Percentiles rank a stretch among this genome's conserved stretches.
Evolutionary conservation across 352 stramenopile genomes (phyloP).

Genomic region (Pythium oligandrum): DNA sequence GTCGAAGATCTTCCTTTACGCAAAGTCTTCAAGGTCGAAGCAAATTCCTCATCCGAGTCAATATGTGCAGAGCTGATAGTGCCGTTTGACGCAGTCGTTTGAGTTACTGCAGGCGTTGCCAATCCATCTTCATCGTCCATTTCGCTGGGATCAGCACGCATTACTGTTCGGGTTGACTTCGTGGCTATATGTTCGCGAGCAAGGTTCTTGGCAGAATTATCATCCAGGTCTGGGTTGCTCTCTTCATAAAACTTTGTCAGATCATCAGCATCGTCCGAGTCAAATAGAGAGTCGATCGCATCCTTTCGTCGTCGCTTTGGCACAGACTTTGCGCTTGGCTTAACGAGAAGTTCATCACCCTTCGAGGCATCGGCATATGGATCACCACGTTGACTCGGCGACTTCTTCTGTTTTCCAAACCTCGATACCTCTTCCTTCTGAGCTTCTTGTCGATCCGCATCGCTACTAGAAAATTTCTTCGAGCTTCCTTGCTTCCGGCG

Average conservation of each 20-base stretch:
- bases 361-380: too few species aligned
- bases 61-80: constrained; percentile 8
- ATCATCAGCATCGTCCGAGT: constrained; percentile 40
- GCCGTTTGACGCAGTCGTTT: neutral
- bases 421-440: neutral
- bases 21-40: constrained; percentile 14
- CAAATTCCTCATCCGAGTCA: constrained; percentile 25
- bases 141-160: too few species aligned
- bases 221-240: neutral
- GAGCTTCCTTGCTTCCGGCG: too few species aligned
- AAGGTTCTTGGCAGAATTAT: too few species aligned
- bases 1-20: constrained; percentile 5
- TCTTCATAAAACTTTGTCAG: constrained; percentile 26
- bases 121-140: too few species aligned
- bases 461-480: too few species aligned
- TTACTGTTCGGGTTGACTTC: too few species aligned
- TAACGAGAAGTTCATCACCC: neutral
- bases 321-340: constrained; percentile 3
- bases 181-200: too few species aligned
- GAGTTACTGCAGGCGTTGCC: neutral
- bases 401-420: constrained; percentile 4
- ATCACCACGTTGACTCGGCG: neutral
- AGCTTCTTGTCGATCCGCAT: too few species aligned
- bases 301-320: constrained; percentile 22
- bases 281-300: constrained; percentile 66